Evolutionary conservation across 2,329 filamentous ascomycete genomes (phyloP).

Genomic region (Verticillium tricorpus): DNA sequence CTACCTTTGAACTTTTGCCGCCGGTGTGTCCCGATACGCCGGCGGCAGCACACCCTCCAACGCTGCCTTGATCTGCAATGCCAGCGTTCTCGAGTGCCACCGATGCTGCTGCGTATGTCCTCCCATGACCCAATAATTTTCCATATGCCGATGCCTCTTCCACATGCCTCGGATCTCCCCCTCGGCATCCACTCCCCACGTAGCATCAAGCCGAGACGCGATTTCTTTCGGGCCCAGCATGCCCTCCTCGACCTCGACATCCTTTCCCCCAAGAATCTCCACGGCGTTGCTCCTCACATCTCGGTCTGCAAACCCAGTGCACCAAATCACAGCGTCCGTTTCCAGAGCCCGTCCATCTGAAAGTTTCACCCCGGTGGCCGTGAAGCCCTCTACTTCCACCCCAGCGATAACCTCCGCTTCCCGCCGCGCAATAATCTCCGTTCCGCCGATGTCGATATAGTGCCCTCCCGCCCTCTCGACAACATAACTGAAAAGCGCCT

Average conservation of each 20-base stretch:
- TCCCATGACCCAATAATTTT: constrained; percentile 31
- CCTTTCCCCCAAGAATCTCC: neutral
- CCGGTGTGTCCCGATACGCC: neutral
- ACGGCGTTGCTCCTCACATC: neutral
- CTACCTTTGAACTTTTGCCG: neutral
- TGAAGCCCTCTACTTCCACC: constrained; percentile 21
- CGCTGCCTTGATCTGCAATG: constrained; percentile 28
- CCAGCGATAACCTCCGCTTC: constrained; percentile 20
- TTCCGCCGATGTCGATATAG: constrained; percentile 25
- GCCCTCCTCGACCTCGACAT: constrained; percentile 1
- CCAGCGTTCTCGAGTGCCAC: constrained; percentile 24
- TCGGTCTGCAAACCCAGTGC: constrained; percentile 24
- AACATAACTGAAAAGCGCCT: constrained; percentile 14
- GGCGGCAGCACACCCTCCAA: constrained; percentile 27
- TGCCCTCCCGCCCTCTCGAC: constrained; percentile 25
- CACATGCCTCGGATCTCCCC: constrained; percentile 36
- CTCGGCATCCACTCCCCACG: constrained; percentile 36
- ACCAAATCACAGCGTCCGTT: constrained; percentile 29
- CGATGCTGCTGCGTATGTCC: constrained; percentile 27
- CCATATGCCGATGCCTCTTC: constrained; percentile 25
- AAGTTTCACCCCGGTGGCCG: constrained; percentile 19
- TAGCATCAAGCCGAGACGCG: constrained; percentile 26
- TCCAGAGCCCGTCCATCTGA: constrained; percentile 23
- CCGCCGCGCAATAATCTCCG: constrained; percentile 19
- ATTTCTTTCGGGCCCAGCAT: constrained; percentile 15